Percentiles rank a stretch among this genome's conserved stretches.
Evolutionary conservation across 495 filamentous ascomycete genomes (phyloP).

Genomic region (Aspergillus baeticus): DNA sequence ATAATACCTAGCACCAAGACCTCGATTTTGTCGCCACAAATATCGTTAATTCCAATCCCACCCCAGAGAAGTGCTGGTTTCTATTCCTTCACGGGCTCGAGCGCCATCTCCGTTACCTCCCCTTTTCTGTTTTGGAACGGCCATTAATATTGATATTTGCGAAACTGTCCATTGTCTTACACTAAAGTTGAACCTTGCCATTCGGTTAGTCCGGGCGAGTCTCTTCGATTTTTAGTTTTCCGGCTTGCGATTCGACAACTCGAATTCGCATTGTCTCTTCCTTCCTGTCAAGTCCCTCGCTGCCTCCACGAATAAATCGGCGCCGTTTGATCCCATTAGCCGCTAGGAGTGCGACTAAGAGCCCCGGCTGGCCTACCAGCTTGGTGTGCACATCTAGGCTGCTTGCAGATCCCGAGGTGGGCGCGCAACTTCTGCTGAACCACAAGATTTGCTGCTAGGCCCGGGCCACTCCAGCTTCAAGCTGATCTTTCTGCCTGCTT

Average conservation of each 20-base stretch:
- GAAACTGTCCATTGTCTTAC: constrained; percentile 3
- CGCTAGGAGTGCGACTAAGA: constrained; percentile 1
- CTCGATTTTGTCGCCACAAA: no score
- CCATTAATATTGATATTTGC: background rate
- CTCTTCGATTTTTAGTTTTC: constrained; percentile 1
- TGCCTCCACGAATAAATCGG: constrained; percentile 7
- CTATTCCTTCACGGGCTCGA: background rate
- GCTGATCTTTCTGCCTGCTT: constrained; percentile 8
- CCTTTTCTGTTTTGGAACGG: constrained; percentile 17
- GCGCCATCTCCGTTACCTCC: background rate
- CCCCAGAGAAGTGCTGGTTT: no score
- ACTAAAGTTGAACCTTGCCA: background rate
- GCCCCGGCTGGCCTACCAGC: constrained; percentile 3
- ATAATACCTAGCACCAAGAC: no score
- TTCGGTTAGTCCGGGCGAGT: constrained; percentile 3
- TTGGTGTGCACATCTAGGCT: constrained; percentile 2
- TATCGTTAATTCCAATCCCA: no score
- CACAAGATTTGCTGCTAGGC: constrained; percentile 1
- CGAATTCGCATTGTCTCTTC: background rate
- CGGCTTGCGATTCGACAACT: constrained; percentile 12
- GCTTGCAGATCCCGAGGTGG: constrained; percentile 19
- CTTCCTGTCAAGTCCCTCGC: background rate
- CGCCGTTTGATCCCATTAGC: background rate
- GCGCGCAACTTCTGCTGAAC: constrained; percentile 9
- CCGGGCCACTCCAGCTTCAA: constrained; percentile 1